Conservation (phyloP, 805 yeast genomes). For the Citeromyces matritensis region DNA sequence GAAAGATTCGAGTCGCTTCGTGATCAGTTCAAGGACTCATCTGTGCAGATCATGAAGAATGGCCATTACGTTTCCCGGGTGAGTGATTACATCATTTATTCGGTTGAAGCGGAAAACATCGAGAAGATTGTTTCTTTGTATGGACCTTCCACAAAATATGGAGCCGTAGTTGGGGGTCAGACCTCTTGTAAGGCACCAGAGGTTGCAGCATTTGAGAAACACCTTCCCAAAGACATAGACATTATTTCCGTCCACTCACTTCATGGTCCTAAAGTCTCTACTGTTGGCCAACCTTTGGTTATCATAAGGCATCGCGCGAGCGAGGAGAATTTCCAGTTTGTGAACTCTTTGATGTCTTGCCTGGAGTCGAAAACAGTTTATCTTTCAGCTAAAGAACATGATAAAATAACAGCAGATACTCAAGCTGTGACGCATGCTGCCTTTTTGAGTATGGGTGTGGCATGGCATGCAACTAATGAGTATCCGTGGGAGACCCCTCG, state of each 20-base stretch:
- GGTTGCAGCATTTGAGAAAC: conserved; percentile 66
- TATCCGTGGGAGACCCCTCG: conserved; percentile 85
- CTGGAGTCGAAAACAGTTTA: conserved; percentile 66
- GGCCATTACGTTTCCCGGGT: conserved; percentile 77
- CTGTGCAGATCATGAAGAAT: conserved; percentile 46
- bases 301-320: conserved; percentile 61
- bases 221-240: conserved; percentile 64
- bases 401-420: conserved; percentile 91
- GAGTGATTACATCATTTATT: conserved; percentile 75
- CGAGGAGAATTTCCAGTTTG: conserved; percentile 39
- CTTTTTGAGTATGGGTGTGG: conserved; percentile 90
- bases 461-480: conserved; percentile 73
- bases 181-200: conserved; percentile 92
- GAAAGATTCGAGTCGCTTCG: conserved; percentile 34
- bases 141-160: conserved; percentile 79
- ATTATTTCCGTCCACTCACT: conserved; percentile 82
- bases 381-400: conserved; percentile 80
- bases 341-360: conserved; percentile 52
- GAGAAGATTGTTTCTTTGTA: conserved; percentile 55
- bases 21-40: conserved; percentile 21
- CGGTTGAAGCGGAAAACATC: conserved; percentile 86
- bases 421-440: conserved; percentile 99
- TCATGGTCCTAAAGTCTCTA: conserved; percentile 86
- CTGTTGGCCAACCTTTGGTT: conserved; percentile 89
- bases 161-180: conserved; percentile 95